phyloP scores from a whole-genome alignment of 73 alveolate species.

The Paramecium sexaurelia region DNA sequence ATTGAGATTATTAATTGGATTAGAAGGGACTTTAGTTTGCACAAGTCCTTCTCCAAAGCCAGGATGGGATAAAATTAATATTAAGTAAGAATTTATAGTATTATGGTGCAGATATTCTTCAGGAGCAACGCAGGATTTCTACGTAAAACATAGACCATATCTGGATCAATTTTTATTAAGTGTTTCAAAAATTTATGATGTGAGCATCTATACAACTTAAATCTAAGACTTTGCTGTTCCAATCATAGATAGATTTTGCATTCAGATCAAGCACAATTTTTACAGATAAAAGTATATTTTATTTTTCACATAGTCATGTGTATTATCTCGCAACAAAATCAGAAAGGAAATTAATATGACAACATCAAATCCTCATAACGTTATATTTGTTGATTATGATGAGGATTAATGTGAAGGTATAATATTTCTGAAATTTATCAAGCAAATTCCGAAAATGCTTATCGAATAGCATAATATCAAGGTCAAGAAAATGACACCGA shows the following conservation, averaged over 20 bases:
- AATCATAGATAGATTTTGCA: not conserved
- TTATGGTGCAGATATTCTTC: not conserved
- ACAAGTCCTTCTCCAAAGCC: not conserved
- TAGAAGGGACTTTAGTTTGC: conserved; percentile 33
- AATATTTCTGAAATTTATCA: not conserved
- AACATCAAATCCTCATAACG: not conserved
- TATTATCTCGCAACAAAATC: not conserved
- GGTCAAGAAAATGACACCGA: conserved; percentile 2
- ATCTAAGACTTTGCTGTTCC: not conserved
- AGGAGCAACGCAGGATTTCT: not conserved
- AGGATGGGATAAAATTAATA: not conserved
- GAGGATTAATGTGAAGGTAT: conserved; percentile 8
- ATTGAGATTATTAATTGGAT: conserved; percentile 11
- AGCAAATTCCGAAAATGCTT: conserved; percentile 5
- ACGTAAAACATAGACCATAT: not conserved
- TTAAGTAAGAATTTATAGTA: not conserved
- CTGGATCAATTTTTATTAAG: not conserved
- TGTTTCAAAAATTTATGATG: not conserved
- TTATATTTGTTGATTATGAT: conserved; percentile 13
- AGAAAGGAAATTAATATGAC: not conserved
- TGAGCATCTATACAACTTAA: conserved; percentile 30
- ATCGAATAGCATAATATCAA: not conserved
- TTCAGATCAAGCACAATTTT: not conserved
- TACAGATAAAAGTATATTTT: conserved; percentile 40
- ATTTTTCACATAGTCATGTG: conserved; percentile 44